These are phyloP conservation scores for Ophiostoma pallidulum DNA, from an alignment of 2,329 filamentous ascomycete species.

Conservation along the genomic window DNA sequence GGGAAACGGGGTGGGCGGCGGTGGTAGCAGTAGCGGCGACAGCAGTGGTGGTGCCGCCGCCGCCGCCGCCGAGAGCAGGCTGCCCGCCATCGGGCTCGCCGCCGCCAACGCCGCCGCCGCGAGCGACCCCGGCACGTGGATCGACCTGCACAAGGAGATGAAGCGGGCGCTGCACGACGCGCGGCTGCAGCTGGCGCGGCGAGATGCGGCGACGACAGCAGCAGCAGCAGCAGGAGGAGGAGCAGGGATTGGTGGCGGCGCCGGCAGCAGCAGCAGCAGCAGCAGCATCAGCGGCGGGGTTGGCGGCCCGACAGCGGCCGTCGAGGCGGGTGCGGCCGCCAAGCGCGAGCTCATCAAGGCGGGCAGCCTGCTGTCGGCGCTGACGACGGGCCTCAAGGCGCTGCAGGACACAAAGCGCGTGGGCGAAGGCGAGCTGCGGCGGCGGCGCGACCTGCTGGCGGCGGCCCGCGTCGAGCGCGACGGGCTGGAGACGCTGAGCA, in stretches of 20 bases:
- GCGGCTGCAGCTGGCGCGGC: constrained; percentile 52
- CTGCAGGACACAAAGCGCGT: constrained; percentile 47
- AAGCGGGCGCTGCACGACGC: constrained; percentile 62
- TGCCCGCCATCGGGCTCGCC: constrained; percentile 27
- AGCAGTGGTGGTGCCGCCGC: constrained; percentile 21
- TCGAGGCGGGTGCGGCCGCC: constrained; percentile 61
- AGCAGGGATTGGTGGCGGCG: too few relatives aligned
- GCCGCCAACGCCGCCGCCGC: constrained; percentile 34
- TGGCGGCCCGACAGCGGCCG: constrained; percentile 21
- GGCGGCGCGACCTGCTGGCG: constrained; percentile 60
- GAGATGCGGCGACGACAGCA: constrained; percentile 48
- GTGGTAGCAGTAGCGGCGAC: background rate
- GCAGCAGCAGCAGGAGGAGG: constrained; percentile 34
- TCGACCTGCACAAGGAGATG: constrained; percentile 66
- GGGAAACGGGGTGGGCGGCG: constrained; percentile 13
- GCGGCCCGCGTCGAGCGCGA: constrained; percentile 65
- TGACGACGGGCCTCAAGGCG: constrained; percentile 55
- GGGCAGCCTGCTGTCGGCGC: constrained; percentile 50
- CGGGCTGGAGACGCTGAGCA: constrained; percentile 62
- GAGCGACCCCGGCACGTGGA: constrained; percentile 59
- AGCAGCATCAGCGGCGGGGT: constrained; percentile 17
- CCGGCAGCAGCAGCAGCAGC: too few relatives aligned
- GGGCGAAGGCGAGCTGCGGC: constrained; percentile 64
- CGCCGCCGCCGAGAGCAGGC: constrained; percentile 25
- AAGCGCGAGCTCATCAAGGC: constrained; percentile 65